phyloP scores from a whole-genome alignment of 306 rosid species.

The Echinosophora koreensis region DNA sequence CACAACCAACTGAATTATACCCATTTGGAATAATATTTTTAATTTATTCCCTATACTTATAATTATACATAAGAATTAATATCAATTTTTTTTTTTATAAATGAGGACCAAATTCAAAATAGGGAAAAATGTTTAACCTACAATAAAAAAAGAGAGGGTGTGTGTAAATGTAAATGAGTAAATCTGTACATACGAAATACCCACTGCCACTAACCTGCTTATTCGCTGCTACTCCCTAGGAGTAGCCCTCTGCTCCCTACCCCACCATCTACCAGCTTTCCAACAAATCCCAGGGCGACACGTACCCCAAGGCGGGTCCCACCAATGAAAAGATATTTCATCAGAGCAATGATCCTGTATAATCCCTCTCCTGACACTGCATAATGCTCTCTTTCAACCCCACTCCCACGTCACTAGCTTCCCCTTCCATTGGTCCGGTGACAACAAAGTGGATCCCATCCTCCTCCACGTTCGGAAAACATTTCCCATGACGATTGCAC shows the following conservation, averaged over 20 bases:
- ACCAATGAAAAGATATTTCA: slow-evolving; percentile 31
- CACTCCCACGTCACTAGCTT: slow-evolving; percentile 40
- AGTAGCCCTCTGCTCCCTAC: neutral
- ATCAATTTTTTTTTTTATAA: too few species aligned
- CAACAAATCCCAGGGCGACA: neutral
- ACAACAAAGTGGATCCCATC: neutral
- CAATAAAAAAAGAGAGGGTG: too few species aligned
- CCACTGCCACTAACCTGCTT: too few species aligned
- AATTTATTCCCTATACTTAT: too few species aligned
- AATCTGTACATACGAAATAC: neutral
- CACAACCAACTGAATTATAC: too few species aligned
- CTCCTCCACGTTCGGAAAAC: slow-evolving; percentile 38
- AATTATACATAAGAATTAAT: too few species aligned
- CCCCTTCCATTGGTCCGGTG: neutral
- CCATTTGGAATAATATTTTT: too few species aligned
- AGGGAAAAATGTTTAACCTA: too few species aligned
- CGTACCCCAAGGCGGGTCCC: neutral
- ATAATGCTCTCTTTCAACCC: neutral
- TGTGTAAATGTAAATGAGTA: too few species aligned
- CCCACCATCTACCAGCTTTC: neutral
- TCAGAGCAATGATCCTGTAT: neutral
- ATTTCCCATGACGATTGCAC: neutral
- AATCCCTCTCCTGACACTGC: neutral
- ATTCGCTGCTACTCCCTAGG: neutral
- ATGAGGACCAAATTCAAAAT: too few species aligned